phyloP scores from a whole-genome alignment of 2,329 filamentous ascomycete genomes.

The Thelonectria blattea region DNA sequence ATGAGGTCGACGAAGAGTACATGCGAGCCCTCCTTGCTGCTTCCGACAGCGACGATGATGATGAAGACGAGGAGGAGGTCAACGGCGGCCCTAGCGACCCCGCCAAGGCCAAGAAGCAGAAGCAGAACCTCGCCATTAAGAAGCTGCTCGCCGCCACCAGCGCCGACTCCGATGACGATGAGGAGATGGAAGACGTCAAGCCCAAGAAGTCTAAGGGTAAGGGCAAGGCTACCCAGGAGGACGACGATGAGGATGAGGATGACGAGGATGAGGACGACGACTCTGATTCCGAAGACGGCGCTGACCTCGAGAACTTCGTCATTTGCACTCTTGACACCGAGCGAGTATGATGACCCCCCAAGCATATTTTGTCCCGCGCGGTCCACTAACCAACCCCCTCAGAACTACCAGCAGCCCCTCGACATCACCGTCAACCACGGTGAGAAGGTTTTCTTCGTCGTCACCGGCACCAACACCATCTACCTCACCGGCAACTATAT shows the following conservation, averaged over 20 bases:
- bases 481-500: conserved; percentile 98
- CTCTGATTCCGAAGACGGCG: conserved; percentile 62
- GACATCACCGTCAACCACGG: conserved; percentile 90
- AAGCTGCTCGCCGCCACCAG: conserved; percentile 75
- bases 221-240: conserved; percentile 66
- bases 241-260: conserved; percentile 63
- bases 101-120: conserved; percentile 85
- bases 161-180: conserved; percentile 63
- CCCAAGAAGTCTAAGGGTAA: conserved; percentile 73
- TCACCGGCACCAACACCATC: conserved; percentile 86
- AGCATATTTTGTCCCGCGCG: background rate
- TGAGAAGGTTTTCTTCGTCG: conserved; percentile 91
- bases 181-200: conserved; percentile 76
- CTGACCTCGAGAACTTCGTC: conserved; percentile 85
- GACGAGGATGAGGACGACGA: conserved; percentile 59
- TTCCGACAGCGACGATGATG: conserved; percentile 57
- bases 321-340: conserved; percentile 94
- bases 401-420: conserved; percentile 95
- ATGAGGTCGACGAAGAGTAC: conserved; percentile 72
- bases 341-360: conserved; percentile 65
- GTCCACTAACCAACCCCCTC: conserved; percentile 38
- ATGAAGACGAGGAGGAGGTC: conserved; percentile 65
- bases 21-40: conserved; percentile 60
- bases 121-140: conserved; percentile 76
- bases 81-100: conserved; percentile 94